These are phyloP conservation scores for Acer campestre DNA, from an alignment of 345 rosid species.

Conservation along the genomic window DNA sequence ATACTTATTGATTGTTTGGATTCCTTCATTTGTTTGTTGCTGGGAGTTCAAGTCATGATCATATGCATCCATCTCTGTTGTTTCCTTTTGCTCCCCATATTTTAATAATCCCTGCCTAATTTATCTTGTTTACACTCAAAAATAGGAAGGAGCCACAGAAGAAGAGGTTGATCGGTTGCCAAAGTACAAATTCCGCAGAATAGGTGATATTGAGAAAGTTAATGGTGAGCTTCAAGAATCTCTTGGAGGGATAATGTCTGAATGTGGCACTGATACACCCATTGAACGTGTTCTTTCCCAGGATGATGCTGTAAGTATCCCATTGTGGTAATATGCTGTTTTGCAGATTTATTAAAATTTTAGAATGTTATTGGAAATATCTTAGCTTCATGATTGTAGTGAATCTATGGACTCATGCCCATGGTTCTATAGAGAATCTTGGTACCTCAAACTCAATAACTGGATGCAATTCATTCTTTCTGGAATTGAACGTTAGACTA, in stretches of 20 bases:
- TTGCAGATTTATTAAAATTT: background rate
- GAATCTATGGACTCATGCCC: background rate
- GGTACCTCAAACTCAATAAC: background rate
- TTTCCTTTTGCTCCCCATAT: background rate
- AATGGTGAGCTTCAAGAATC: constrained; percentile 53
- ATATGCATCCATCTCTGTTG: background rate
- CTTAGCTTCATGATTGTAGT: background rate
- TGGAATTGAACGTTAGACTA: background rate
- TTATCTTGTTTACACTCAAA: constrained; percentile 3
- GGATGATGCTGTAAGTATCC: constrained; percentile 78
- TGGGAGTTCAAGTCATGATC: background rate
- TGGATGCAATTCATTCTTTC: background rate
- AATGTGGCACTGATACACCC: constrained; percentile 56
- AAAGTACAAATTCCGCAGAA: constrained; percentile 54
- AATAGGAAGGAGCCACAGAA: constrained; percentile 85
- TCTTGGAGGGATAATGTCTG: constrained; percentile 69
- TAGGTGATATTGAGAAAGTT: constrained; percentile 47
- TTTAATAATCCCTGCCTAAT: constrained; percentile 12
- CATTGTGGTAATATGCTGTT: background rate
- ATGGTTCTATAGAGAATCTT: background rate
- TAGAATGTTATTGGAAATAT: background rate
- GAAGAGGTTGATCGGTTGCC: constrained; percentile 74
- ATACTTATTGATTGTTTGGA: background rate
- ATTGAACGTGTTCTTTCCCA: constrained; percentile 49
- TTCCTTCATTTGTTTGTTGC: constrained; percentile 12